Evolutionary conservation across 371 early-diverging fungal genomes (phyloP), one percentile per base, ranked within the genome.

Genomic region (Syncephalastrum sp.): DNA sequence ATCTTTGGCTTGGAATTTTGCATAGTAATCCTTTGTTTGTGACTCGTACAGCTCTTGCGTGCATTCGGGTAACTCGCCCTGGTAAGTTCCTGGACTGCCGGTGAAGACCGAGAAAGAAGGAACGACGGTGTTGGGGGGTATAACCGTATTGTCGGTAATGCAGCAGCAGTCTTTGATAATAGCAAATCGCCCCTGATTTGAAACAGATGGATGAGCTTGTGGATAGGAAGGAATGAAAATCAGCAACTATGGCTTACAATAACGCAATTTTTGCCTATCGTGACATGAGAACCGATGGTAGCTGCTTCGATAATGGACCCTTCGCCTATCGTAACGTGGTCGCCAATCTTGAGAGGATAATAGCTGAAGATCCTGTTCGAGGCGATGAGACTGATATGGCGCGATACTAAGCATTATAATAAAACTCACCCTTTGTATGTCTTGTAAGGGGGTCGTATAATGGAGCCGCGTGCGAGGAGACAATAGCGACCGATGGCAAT

Each of bases 291-390:
- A 25, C 98, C 98, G 38, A 97, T 95, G 3, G 83, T 84, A 0
- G 97, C 97, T 13, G 98, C 96, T 59, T 97, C 95, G 4, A 97
- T 87, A 45, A 96, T 85, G 15, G 88, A 79, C 33, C 90, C 89
- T 64, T 94, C 91, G 4, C 93, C 95, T 57, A 96, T 91, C n/a
- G 82, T 81, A 5, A 94, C 94, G 68, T 92, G 86, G 68, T 96
- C 96, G 6, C 97, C 92, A 47, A 97, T 93, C 67, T 96, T 97
- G 82, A 95, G 89, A 19, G 97, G 97, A 62, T 93, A 97, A 67
- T 97, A 96, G 66, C 89, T 89, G 59, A 91, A 90, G 1, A 82
- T 81, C 7, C 86, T 84, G 38, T 48, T 44, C 46, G 25, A 47
- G 23, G 50, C 5, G n/a, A 14, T 52, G n/a, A 50, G 38, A 14